Percentiles rank a stretch among this genome's conserved stretches.
Evolutionary conservation across 73 alveolate species (phyloP).

Genomic region (Paramecium primaurelia): DNA sequence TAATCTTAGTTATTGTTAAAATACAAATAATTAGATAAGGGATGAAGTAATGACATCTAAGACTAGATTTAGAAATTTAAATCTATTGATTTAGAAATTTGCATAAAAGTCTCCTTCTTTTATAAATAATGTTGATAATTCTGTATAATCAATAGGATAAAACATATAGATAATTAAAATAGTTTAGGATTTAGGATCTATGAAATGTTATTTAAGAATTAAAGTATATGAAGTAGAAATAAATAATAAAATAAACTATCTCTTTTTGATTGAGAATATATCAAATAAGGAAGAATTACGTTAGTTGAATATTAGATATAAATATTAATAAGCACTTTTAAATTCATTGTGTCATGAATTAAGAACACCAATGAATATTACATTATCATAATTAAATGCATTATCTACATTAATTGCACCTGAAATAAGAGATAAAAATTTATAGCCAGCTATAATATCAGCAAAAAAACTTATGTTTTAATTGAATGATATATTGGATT

Average conservation of each 20-base stretch:
- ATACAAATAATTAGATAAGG: neutral
- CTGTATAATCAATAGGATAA: neutral
- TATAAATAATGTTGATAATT: neutral
- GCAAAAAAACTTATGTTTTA: neutral
- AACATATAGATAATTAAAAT: neutral
- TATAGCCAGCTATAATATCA: constrained; percentile 2
- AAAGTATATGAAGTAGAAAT: neutral
- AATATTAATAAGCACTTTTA: neutral
- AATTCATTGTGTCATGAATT: constrained; percentile 17
- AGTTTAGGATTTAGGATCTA: neutral
- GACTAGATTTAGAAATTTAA: neutral
- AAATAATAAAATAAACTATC: neutral
- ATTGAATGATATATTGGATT: neutral
- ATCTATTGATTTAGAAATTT: neutral
- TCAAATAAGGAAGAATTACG: neutral
- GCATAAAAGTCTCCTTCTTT: neutral
- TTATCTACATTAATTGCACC: neutral
- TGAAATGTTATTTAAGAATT: neutral
- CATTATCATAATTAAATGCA: neutral
- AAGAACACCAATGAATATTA: constrained; percentile 10
- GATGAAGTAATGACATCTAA: neutral
- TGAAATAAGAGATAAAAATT: neutral
- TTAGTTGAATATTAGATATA: neutral
- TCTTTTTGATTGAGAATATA: neutral
- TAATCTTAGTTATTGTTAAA: neutral